phyloP scores from a whole-genome alignment of 345 rosid genomes.

The Corchorus olitorius region DNA sequence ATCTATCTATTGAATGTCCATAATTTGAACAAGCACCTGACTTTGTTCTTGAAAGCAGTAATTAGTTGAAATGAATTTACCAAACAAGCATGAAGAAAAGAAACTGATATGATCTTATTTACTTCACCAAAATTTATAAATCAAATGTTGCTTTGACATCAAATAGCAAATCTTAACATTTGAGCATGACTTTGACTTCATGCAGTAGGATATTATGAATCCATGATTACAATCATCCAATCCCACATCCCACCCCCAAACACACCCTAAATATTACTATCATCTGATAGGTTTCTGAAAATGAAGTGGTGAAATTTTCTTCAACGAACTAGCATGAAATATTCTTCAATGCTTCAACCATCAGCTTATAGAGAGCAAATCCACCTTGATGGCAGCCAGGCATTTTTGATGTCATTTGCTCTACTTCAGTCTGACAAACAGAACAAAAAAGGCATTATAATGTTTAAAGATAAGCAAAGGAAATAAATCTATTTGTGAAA shows the following conservation, averaged over 20 bases:
- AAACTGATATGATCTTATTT: neutral
- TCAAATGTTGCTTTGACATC: neutral
- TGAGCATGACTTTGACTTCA: neutral
- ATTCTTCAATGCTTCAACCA: slow-evolving; percentile 51
- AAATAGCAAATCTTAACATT: neutral
- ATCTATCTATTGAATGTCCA: no score
- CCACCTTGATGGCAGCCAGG: slow-evolving; percentile 98
- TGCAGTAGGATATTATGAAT: no score
- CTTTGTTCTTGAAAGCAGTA: neutral
- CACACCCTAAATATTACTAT: neutral
- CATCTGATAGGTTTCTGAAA: neutral
- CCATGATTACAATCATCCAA: no score
- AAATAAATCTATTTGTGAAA: neutral
- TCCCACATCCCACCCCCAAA: neutral
- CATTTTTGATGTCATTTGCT: slow-evolving; percentile 70
- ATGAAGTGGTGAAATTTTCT: neutral
- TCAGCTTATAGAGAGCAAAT: slow-evolving; percentile 69
- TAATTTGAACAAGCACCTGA: no score
- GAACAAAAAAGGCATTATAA: slow-evolving; percentile 11
- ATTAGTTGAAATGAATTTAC: neutral
- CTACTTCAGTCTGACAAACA: slow-evolving; percentile 58
- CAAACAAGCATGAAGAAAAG: neutral
- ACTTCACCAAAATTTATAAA: neutral
- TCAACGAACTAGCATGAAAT: slow-evolving; percentile 22
- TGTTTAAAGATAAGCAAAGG: neutral